Evolutionary conservation across 805 yeast genomes (phyloP), one percentile per base, ranked within the genome.

Genomic region (Candida broadrunensis): DNA sequence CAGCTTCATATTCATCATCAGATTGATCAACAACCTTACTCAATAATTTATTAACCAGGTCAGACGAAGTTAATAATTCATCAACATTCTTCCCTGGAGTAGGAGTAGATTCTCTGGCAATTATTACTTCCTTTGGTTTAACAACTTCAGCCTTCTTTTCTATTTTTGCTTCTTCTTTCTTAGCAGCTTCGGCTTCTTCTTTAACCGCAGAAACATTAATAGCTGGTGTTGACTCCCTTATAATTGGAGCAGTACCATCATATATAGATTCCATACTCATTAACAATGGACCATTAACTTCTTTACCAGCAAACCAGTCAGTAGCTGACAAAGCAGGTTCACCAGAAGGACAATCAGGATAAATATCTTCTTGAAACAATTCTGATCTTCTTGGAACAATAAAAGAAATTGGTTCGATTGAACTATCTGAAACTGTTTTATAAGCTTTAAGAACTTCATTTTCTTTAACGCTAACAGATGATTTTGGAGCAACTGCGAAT

Each of bases 351-450:
- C 91, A 86, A 63, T 86, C 95, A 4, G 97, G 97, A 58, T 83
- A 93, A 37, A 93, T 88, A 53, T 90, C 98, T 33, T 77, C 84
- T 64, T 93, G 97, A 72, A 93, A 91, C 54, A 82, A 81, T 56
- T 93, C 98, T 4, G 96, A 78, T 61, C 89, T 85, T 72, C 98
- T 81, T 50, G 99, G 99, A 43, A 91, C 97, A 52, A 81, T 78
- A 60, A 91, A 93, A 3, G 96, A 86, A 39, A 93, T 76, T 13
- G 97, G 97, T 70, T 93, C 98, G 50, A 93, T 80, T 20, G 78
- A 65, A 39, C 77, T 73, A 65, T 93, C 98, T 50, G 83, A 84
- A 23, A 88, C 86, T n/a, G 95, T 82, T 70, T 93, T 93, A 72
- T 75, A 93, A 33, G 85, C 79, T 54, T 80, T 81, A 43, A 88